Percentiles rank a stretch among this genome's conserved stretches.
These are phyloP conservation scores for Hygrophoropsis aurantiaca DNA, from an alignment of 768 basidiomycete species.

Conservation along the genomic window DNA sequence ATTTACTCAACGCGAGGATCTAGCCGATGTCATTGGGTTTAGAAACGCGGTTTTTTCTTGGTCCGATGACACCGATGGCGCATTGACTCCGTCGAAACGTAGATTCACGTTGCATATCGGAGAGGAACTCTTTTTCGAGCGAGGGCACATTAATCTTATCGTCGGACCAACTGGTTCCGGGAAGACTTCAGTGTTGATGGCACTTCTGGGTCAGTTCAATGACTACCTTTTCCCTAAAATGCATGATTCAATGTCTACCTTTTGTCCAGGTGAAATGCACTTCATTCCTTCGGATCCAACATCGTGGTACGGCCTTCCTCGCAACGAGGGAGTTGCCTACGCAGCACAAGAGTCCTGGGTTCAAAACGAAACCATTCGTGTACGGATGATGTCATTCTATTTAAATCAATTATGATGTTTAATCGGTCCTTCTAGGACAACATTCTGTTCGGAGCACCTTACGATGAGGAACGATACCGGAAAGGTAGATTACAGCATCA, in stretches of 20 bases:
- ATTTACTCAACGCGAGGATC: conserved; percentile 1
- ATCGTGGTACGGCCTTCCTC: conserved; percentile 69
- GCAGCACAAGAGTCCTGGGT: conserved; percentile 86
- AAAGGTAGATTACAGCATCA: conserved; percentile 31
- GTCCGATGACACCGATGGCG: conserved; percentile 30
- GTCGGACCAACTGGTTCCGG: conserved; percentile 59
- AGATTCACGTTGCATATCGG: conserved; percentile 49
- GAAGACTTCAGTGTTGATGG: conserved; percentile 65
- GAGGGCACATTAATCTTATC: conserved; percentile 52
- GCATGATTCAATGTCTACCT: conserved; percentile 5
- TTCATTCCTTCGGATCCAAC: conserved; percentile 47
- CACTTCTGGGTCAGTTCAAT: conserved; percentile 43
- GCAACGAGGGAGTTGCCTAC: conserved; percentile 68
- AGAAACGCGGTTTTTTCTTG: conserved; percentile 55
- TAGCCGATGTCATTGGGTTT: conserved; percentile 44
- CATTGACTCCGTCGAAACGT: conserved; percentile 23
- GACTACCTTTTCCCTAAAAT: not conserved
- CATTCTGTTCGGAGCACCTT: conserved; percentile 41
- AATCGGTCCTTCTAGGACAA: conserved; percentile 33
- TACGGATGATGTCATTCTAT: conserved; percentile 11
- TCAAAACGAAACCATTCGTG: conserved; percentile 70
- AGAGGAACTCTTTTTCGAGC: conserved; percentile 53
- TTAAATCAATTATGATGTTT: not conserved
- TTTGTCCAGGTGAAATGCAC: conserved; percentile 57
- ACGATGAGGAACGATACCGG: conserved; percentile 40